These are phyloP conservation scores for Eucalyptus dawsonii DNA, from an alignment of 345 rosid genomes.

Conservation along the genomic window DNA sequence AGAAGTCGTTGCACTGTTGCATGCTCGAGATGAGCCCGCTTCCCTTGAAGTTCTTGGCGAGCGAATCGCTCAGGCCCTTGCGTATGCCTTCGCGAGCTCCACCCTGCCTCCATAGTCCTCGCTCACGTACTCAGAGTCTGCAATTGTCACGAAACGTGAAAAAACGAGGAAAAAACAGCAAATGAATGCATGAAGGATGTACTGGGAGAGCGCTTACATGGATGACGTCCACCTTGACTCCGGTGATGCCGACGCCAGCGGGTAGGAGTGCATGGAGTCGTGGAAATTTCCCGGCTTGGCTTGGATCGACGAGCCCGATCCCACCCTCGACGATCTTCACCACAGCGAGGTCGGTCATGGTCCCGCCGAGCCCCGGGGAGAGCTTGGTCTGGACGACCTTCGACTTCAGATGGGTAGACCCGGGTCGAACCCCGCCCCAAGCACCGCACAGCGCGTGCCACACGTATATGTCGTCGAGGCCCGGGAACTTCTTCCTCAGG, in stretches of 20 bases:
- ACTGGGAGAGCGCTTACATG: conserved; percentile 33
- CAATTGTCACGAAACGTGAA: background rate
- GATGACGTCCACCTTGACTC: conserved; percentile 77
- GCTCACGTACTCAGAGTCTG: conserved; percentile 52
- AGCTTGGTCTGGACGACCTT: conserved; percentile 24
- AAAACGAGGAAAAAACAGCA: background rate
- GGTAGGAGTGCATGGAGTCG: conserved; percentile 78
- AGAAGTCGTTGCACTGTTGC: conserved; percentile 93
- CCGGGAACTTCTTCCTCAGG: conserved; percentile 46
- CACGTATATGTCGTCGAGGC: conserved; percentile 63
- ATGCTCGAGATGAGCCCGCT: conserved; percentile 66
- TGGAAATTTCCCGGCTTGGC: conserved; percentile 52
- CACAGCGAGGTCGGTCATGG: conserved; percentile 78
- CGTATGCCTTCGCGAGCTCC: conserved; percentile 58
- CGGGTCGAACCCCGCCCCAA: conserved; percentile 85
- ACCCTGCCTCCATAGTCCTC: conserved; percentile 85
- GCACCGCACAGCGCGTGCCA: conserved; percentile 92
- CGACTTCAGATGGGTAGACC: conserved; percentile 29
- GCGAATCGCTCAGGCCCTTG: conserved; percentile 47
- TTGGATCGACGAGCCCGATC: conserved; percentile 66
- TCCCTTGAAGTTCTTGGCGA: conserved; percentile 71
- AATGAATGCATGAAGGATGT: background rate
- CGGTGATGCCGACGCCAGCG: conserved; percentile 52
- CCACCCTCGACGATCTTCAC: conserved; percentile 61
- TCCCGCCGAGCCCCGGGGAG: conserved; percentile 48